Evolutionary conservation across 1,139 yeast genomes (phyloP), one percentile per base, ranked within the genome.

Genomic region (Insectozyma bohioensis): DNA sequence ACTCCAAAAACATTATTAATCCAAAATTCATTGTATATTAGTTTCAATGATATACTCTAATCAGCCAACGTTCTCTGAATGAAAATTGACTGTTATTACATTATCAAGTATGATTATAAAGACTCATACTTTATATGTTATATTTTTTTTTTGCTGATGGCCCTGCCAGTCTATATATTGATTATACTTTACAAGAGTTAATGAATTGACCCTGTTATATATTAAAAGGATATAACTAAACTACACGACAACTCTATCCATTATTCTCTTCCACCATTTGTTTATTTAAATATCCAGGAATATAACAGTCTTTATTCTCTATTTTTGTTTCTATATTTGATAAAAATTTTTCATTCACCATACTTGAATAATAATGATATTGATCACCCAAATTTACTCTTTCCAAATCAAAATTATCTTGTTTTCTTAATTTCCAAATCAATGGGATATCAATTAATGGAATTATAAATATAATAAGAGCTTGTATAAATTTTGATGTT

Each of bases 391-490:
- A 28, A 6, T 30, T 20, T 16, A 39, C 40, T 6, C 15, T 15
- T 19, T 42, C 40, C 14, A 19, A 9, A 17, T 37, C 42, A 11
- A 37, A 35, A 13, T 26, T 40, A 3, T 32, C 14, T n/a, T 17
- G 6, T 4, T 22, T 13, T 5, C 31, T 32, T n/a, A 34, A 34
- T 12, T 23, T 28, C 16, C 37, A 35, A 4, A 36, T 38, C 28
- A 46, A 31, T 5, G 50, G 46, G 5, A 59, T 32, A 30, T 68
- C 74, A 6, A 56, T 22, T 19, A 53, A 51, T 2, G 74, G 74
- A 3, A 64, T 26, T 3, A 57, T 12, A 17, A 54, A 43, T 5
- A 61, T 34, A 2, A 51, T n/a, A 3, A 61, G 13, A 3, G 63
- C 51, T 28, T 31, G 28, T 1, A 46, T 10, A 8, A 60, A 47